Percentiles rank a stretch among this genome's conserved stretches.
These are phyloP conservation scores for Trichodelitschia bisporula DNA, from an alignment of 495 filamentous ascomycete species.

Conservation along the genomic window DNA sequence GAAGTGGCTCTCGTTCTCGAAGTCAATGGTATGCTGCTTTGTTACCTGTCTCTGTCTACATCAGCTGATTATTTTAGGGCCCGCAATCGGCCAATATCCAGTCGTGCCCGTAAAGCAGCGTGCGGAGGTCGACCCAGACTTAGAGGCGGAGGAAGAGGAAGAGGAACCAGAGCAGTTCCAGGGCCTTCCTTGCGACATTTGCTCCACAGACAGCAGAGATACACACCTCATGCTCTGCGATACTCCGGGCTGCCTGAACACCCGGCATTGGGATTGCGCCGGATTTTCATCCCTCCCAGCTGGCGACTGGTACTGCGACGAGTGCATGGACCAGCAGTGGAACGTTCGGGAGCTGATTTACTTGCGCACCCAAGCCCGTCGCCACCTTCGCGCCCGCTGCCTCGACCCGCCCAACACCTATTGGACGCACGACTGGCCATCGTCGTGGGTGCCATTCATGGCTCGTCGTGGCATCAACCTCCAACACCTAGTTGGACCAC, in stretches of 20 bases:
- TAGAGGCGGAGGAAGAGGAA: constrained; percentile 37
- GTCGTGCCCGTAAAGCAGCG: constrained; percentile 81
- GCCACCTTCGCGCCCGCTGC: too few species aligned
- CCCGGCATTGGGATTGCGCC: constrained; percentile 69
- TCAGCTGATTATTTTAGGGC: constrained; percentile 27
- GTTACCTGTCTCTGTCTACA: constrained; percentile 49
- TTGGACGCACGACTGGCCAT: too few species aligned
- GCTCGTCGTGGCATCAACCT: too few species aligned
- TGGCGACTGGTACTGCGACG: constrained; percentile 66
- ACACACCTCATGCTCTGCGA: constrained; percentile 69
- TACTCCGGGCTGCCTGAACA: constrained; percentile 56
- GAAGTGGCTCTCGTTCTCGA: too few species aligned
- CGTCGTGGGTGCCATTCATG: too few species aligned
- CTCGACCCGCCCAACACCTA: too few species aligned
- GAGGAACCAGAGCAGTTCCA: constrained; percentile 40
- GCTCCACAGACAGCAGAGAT: constrained; percentile 50
- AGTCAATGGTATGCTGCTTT: constrained; percentile 73
- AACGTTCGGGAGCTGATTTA: constrained; percentile 25
- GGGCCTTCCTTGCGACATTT: constrained; percentile 55
- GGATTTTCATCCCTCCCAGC: constrained; percentile 48
- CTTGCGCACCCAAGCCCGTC: too few species aligned
- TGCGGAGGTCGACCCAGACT: constrained; percentile 61
- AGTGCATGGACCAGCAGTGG: constrained; percentile 29
- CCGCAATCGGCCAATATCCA: constrained; percentile 23
- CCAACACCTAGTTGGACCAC: too few species aligned